Evolutionary conservation across 1,284 basidiomycete genomes (phyloP), one percentile per base, ranked within the genome.

Genomic region (Leucoagaricus sp.): DNA sequence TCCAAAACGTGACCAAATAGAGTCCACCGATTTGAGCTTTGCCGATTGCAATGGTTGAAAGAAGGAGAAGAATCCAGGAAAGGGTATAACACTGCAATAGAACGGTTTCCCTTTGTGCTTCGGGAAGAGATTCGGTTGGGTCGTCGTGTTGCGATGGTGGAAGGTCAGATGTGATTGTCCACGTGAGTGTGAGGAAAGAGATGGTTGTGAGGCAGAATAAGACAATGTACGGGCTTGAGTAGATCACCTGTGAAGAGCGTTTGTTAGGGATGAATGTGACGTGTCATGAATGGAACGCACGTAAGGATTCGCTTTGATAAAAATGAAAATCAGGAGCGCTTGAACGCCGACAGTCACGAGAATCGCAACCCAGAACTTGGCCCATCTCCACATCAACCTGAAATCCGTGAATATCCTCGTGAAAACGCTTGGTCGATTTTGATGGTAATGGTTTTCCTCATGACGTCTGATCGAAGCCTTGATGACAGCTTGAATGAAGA

Each of bases 331-430:
- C 8, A 89, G 69, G 1, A 74, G 73, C 2, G 71, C 72, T 58
- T 87, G 81, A 3, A 79, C 63, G 6, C 70, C 76, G 4, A 78
- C 61, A 2, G 76, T 72, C 17, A 85, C 58, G 2, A 76, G 52
- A 26, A 88, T 62, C 0, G 83, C 78, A 2, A 84, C 63, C 82
- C 85, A 87, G 64, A 89, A 86, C 54, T 83, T 83, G 19, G 71
- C 66, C 68, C 79, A 79, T 40, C 64, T 67, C 75, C 76, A 82
- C n/a, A 75, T 59, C 0, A 57, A 29, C 3, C 44, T 36, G 31
- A 51, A 51, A 31, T 57, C 55, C 8, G 48, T 54, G 21, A 57
- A 57, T 10, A 57, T 51, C 12, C 55, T 48, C 21, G 55, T 51
- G 10, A 57, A 19, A 2, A 57, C 13, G 1, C 33, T 45, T 7